Evolutionary conservation across 2,329 filamentous ascomycete species (phyloP).

Genomic region (Dothideomycetidae sp.): DNA sequence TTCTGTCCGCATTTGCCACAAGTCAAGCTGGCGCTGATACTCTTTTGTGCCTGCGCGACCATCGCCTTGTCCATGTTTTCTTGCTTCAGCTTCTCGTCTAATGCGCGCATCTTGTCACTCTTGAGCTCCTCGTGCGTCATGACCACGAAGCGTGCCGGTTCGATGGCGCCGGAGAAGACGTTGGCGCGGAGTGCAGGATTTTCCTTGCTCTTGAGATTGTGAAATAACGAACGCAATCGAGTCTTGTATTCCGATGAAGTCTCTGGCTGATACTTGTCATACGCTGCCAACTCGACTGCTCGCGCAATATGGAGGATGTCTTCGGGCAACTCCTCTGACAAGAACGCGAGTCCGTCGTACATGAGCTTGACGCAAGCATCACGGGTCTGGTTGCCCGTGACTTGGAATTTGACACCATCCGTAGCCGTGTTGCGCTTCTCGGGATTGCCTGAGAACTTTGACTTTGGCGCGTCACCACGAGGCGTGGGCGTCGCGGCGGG

Average conservation of each 20-base stretch:
- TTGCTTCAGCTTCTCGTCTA: constrained; percentile 62
- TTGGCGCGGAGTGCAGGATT: constrained; percentile 64
- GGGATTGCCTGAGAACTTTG: constrained; percentile 41
- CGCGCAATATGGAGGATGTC: constrained; percentile 52
- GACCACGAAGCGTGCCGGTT: constrained; percentile 57
- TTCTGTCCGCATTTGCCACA: constrained; percentile 88
- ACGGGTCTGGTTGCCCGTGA: constrained; percentile 59
- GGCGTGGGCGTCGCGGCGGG: constrained; percentile 34
- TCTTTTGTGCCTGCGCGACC: constrained; percentile 83
- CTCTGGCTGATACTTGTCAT: constrained; percentile 53
- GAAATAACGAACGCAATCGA: constrained; percentile 84
- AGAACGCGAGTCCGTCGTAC: constrained; percentile 79
- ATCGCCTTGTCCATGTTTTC: constrained; percentile 97
- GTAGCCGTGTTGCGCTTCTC: constrained; percentile 69
- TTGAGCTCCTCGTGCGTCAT: constrained; percentile 90
- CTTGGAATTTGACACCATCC: constrained; percentile 65
- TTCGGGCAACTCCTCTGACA: constrained; percentile 46
- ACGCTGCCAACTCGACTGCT: constrained; percentile 66
- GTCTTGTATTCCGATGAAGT: constrained; percentile 59
- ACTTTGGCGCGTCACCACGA: constrained; percentile 28
- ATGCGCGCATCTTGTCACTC: constrained; percentile 63
- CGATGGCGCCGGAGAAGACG: constrained; percentile 61
- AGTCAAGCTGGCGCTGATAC: constrained; percentile 72
- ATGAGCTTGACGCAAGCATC: constrained; percentile 81
- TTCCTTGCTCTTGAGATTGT: constrained; percentile 86